A percentile compares a stretch with the other conserved stretches of the same genome.
These are phyloP conservation scores for Cercospora sojina DNA, from an alignment of 2,329 filamentous ascomycete genomes.

Conservation along the genomic window DNA sequence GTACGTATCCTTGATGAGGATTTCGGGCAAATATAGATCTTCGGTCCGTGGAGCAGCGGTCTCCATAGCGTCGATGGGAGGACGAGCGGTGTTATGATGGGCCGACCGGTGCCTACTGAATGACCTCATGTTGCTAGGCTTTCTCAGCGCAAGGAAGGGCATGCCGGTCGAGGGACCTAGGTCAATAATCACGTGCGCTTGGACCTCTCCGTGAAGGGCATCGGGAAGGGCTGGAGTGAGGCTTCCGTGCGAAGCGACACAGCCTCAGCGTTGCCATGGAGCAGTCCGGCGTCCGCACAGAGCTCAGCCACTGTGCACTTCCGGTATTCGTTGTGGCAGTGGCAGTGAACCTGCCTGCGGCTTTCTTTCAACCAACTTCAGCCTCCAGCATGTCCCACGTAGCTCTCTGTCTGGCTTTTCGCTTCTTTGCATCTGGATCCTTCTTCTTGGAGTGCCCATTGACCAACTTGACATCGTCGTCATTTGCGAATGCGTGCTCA, in stretches of 20 bases:
- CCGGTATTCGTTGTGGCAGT: slow-evolving; percentile 1
- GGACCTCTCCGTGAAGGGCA: background rate
- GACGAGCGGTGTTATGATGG: background rate
- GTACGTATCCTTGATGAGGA: background rate
- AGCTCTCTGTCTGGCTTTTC: slow-evolving; percentile 33
- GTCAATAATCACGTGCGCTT: background rate
- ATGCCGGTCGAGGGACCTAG: background rate
- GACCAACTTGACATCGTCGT: background rate
- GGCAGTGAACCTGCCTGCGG: background rate
- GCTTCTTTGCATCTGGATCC: slow-evolving; percentile 27
- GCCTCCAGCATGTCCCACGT: slow-evolving; percentile 42
- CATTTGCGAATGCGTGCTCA: slow-evolving; percentile 22
- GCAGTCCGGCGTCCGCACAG: background rate
- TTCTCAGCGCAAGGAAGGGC: background rate
- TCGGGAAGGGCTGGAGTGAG: background rate
- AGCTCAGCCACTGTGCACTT: background rate
- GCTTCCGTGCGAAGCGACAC: background rate
- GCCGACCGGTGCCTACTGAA: background rate
- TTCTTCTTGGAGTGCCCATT: slow-evolving; percentile 10
- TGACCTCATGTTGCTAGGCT: background rate
- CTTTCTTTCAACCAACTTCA: slow-evolving; percentile 29
- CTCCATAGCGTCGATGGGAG: background rate
- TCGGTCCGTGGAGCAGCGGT: background rate
- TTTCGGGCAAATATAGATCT: background rate
- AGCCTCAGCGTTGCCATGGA: slow-evolving; percentile 4